Base-by-base conservation (phyloP, 176 grass and related monocot genomes). In the Rhipidocladum racemiflorum region DNA sequence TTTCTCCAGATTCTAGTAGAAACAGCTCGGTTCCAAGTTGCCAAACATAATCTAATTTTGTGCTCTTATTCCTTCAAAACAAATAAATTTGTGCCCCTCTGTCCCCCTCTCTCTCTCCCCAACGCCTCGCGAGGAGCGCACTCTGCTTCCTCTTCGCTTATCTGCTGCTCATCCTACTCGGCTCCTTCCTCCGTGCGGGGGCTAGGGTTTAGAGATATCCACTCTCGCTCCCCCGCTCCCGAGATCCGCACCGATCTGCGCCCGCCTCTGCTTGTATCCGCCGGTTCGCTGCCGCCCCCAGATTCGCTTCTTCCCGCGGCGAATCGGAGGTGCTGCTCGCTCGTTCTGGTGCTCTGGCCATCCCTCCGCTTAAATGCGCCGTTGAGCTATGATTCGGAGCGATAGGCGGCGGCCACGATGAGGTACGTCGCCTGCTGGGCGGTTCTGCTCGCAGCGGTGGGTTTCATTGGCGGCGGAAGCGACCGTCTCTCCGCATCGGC, bases 171-270 rank as follows among this genome's bases (percentile, higher is more conserved):
- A 67, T 40, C 65, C 75, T 48, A 9, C 40, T 15, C 65, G 42
- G 1, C 16, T 16, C 6, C 25, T 8, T 13, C 12, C 45, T 46
- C 9, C 46, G 29, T 9, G 70, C 20, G 24, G 29, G 57, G 39
- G 50, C 62, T 84, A 79, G 86, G 81, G 68, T 71, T 79, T 7
- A 4, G 39, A 79, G 82, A 85, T 89, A 82, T 67, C 61, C 3
- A 27, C 27, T 61, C 2, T 7, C 57, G 40, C 74, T 25, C 25
- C 44, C 14, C 21, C 21, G 61, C 38, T 14, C 11, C 11, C 62
- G 76, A 54, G 70, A 85, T 85, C 82, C 76, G 44, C 17, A 4
- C 32, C 11, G 30, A 62, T 79, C 75, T 43, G 42, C 18, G 11
- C 55, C 67, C 32, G 43, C 30, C 6, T 1, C 7, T 3, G n/a